Evolutionary conservation across 352 stramenopile genomes (phyloP).

Genomic region (Globisporangium apiculatum): DNA sequence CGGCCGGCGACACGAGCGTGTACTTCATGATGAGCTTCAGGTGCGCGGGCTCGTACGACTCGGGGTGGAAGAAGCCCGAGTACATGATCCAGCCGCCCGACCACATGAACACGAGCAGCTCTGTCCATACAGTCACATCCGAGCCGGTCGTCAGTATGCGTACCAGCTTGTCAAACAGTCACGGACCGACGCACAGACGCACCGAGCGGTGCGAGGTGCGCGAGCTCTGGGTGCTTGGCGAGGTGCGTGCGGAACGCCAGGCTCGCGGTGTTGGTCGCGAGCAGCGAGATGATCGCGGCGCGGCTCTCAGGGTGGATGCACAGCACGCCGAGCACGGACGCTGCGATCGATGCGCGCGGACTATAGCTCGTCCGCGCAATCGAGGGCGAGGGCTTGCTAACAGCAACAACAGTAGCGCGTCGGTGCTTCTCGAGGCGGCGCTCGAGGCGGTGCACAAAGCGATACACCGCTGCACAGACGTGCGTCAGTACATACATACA

Average conservation of each 20-base stretch:
- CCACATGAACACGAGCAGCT: slow-evolving; percentile 45
- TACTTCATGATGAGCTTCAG: slow-evolving; percentile 58
- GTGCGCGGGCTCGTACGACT: slow-evolving; percentile 49
- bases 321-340: slow-evolving; percentile 23
- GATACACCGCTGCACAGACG: slow-evolving; percentile 28
- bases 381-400: too few relatives aligned
- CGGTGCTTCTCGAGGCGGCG: slow-evolving; percentile 10
- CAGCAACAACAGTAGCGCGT: not conserved
- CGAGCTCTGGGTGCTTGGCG: slow-evolving; percentile 24
- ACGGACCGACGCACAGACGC: not conserved
- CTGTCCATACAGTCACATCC: slow-evolving; percentile 5
- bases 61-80: slow-evolving; percentile 49
- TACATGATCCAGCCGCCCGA: slow-evolving; percentile 55
- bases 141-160: too few relatives aligned
- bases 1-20: slow-evolving; percentile 29
- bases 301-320: slow-evolving; percentile 29
- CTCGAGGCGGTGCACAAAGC: slow-evolving; percentile 26
- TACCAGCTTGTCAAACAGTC: too few relatives aligned
- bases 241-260: slow-evolving; percentile 22
- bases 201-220: slow-evolving; percentile 23
- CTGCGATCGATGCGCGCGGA: slow-evolving; percentile 10
- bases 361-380: too few relatives aligned
- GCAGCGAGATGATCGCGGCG: slow-evolving; percentile 40
- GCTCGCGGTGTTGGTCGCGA: slow-evolving; percentile 43
- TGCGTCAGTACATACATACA: not conserved